Evolutionary conservation across 495 filamentous ascomycete species (phyloP).

Genomic region (Bacidia rubella): DNA sequence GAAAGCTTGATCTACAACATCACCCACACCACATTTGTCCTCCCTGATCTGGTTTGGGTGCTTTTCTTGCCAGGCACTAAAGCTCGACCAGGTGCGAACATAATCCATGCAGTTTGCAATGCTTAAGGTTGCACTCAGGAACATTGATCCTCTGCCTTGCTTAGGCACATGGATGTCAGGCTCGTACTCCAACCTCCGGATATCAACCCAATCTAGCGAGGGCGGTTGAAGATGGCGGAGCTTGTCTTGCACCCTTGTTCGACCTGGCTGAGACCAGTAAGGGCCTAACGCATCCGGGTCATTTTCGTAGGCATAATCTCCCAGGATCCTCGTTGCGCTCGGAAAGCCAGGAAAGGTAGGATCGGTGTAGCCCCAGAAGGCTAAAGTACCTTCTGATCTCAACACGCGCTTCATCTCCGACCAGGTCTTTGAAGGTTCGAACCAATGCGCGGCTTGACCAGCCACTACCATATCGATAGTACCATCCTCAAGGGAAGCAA

Average conservation of each 20-base stretch:
- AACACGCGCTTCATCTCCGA: constrained; percentile 40
- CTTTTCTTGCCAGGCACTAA: constrained; percentile 35
- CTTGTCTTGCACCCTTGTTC: constrained; percentile 36
- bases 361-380: constrained; percentile 53
- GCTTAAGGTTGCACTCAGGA: constrained; percentile 38
- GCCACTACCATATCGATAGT: constrained; percentile 43
- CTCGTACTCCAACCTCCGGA: constrained; percentile 43
- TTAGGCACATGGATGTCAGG: constrained; percentile 23
- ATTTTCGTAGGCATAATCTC: constrained; percentile 17
- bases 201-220: constrained; percentile 33
- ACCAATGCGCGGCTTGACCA: constrained; percentile 55
- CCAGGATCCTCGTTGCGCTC: constrained; percentile 33
- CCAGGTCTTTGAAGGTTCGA: constrained; percentile 40
- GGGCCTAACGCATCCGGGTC: constrained; percentile 28
- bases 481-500: constrained; percentile 32
- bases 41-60: background rate
- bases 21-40: background rate
- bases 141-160: constrained; percentile 32
- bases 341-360: constrained; percentile 37
- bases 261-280: constrained; percentile 48
- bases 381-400: constrained; percentile 39
- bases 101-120: constrained; percentile 43
- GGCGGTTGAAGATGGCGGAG: constrained; percentile 37
- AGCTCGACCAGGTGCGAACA: constrained; percentile 41
- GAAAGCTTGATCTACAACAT: constrained; percentile 12